A percentile compares a stretch with the other conserved stretches of the same genome.
Conservation (phyloP, 768 basidiomycete genomes). For the Macrolepiota albuminosa region DNA sequence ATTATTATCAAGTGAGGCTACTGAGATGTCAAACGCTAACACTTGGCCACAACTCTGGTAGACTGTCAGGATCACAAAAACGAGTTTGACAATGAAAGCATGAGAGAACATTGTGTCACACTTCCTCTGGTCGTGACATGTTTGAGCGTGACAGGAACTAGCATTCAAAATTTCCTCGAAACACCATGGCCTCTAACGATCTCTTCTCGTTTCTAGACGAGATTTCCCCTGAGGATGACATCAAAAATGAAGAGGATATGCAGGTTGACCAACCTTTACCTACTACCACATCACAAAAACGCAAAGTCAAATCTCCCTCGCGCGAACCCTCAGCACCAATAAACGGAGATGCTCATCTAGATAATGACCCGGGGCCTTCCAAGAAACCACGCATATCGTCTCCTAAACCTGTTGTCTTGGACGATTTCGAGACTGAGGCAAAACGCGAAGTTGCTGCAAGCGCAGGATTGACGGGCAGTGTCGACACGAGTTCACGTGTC, state of each 20-base stretch:
- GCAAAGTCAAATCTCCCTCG: conserved; percentile 33
- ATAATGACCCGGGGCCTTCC: conserved; percentile 34
- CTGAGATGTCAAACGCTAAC: too few relatives aligned
- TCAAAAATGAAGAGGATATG: conserved; percentile 29
- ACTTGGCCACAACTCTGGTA: too few relatives aligned
- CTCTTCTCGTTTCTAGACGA: conserved; percentile 69
- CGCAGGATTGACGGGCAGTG: conserved; percentile 77
- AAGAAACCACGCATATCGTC: conserved; percentile 62
- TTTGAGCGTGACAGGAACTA: neutral
- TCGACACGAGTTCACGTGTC: conserved; percentile 61
- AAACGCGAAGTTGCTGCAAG: conserved; percentile 88
- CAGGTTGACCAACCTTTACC: conserved; percentile 17
- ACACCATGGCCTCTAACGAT: conserved; percentile 42
- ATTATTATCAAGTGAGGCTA: neutral
- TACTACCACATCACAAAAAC: conserved; percentile 30
- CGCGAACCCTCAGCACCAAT: conserved; percentile 11
- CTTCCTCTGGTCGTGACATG: neutral
- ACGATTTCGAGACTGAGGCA: conserved; percentile 93
- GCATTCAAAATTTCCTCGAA: conserved; percentile 14
- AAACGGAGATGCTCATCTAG: conserved; percentile 20
- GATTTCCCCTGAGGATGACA: conserved; percentile 30
- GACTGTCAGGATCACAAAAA: too few relatives aligned
- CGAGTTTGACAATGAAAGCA: too few relatives aligned
- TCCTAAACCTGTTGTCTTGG: conserved; percentile 75
- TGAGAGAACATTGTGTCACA: neutral